Conservation (phyloP, 768 basidiomycete genomes). For the Clitopilus hobsonii region DNA sequence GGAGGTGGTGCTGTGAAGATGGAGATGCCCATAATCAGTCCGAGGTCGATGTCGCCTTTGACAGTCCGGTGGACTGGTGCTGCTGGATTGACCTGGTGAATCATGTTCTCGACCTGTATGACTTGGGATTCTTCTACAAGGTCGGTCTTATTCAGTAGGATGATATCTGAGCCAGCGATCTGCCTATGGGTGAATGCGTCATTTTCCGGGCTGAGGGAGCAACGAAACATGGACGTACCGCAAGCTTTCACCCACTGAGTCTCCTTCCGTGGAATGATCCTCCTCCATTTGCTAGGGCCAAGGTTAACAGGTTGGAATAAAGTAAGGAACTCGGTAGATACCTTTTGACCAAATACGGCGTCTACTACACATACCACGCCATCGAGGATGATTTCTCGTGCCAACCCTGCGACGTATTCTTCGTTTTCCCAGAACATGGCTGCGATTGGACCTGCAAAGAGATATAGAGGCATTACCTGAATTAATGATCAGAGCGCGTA, state of each 20-base stretch:
- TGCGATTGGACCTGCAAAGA: slow-evolving; percentile 69
- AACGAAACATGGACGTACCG: slow-evolving; percentile 40
- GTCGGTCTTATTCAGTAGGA: slow-evolving; percentile 91
- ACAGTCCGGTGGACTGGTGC: slow-evolving; percentile 71
- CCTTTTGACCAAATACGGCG: slow-evolving; percentile 68
- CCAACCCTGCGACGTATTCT: slow-evolving; percentile 66
- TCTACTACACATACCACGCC: slow-evolving; percentile 93
- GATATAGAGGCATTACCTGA: background rate
- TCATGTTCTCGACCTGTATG: slow-evolving; percentile 45
- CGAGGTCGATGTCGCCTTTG: slow-evolving; percentile 69
- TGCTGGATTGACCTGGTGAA: slow-evolving; percentile 76
- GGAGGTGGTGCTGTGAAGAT: slow-evolving; percentile 64
- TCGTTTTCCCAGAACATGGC: slow-evolving; percentile 87
- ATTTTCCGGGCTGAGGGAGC: background rate
- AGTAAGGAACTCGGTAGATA: slow-evolving; percentile 7
- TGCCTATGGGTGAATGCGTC: slow-evolving; percentile 75
- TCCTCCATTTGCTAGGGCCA: slow-evolving; percentile 77
- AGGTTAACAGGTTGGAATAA: background rate
- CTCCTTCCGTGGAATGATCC: slow-evolving; percentile 46
- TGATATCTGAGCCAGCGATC: slow-evolving; percentile 87
- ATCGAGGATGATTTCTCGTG: slow-evolving; percentile 71
- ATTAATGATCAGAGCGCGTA: slow-evolving; percentile 21
- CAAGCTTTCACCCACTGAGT: slow-evolving; percentile 69
- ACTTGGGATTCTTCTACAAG: slow-evolving; percentile 49
- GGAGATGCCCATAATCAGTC: slow-evolving; percentile 70